Evolutionary conservation across 208 protist species (phyloP).

Genomic region (Leishmania guyanensis): DNA sequence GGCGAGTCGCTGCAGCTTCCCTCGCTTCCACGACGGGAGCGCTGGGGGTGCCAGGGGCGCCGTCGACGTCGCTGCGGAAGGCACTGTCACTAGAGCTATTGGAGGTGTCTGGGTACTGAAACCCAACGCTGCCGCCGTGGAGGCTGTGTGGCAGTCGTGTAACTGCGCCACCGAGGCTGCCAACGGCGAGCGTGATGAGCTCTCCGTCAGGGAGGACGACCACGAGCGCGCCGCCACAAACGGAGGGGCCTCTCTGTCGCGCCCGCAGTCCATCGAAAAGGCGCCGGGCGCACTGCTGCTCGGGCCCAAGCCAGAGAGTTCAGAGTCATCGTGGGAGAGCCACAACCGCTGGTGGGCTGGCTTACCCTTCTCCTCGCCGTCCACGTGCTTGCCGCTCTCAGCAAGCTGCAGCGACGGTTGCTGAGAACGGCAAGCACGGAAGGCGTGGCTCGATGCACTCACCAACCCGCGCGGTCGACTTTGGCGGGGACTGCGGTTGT

Average conservation of each 20-base stretch:
- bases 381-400: background rate
- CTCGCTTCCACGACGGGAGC: background rate
- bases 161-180: background rate
- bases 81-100: background rate
- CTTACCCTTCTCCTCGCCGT: background rate
- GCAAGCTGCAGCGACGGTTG: background rate
- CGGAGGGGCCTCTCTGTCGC: background rate
- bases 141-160: no score
- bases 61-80: background rate
- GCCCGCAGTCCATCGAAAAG: background rate
- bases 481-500: background rate
- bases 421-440: background rate
- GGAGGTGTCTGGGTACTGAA: background rate
- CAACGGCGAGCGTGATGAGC: background rate
- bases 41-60: background rate
- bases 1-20: background rate
- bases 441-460: background rate
- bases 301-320: background rate
- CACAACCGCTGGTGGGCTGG: background rate
- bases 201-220: background rate
- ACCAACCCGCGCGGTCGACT: background rate
- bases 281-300: background rate
- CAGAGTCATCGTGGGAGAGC: no score
- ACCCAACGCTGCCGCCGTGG: no score
- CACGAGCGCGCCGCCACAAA: background rate